Conservation (phyloP, 129 eudicot species). For the Chrysanthemum lavandulifolium region DNA sequence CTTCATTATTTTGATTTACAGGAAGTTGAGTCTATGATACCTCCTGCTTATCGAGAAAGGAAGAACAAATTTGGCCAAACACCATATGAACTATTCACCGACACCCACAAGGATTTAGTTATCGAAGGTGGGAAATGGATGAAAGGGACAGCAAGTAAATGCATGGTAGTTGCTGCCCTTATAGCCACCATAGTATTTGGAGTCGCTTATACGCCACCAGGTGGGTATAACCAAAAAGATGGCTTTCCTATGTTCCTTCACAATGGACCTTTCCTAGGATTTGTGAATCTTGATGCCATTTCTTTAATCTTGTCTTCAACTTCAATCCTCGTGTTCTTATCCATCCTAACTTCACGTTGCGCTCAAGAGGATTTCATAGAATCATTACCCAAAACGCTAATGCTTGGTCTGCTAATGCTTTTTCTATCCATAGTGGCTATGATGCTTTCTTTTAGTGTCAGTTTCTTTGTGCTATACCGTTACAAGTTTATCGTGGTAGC, state of each 20-base stretch:
- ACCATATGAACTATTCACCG: constrained; percentile 9
- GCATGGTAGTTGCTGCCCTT: constrained; percentile 12
- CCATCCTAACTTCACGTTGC: constrained; percentile 16
- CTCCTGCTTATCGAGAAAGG: background rate
- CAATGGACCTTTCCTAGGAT: constrained; percentile 2
- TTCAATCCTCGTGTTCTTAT: constrained; percentile 19
- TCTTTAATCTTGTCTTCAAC: background rate
- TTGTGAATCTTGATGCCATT: constrained; percentile 16
- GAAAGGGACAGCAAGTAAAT: constrained; percentile 18
- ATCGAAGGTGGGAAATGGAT: constrained; percentile 7
- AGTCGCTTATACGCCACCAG: constrained; percentile 11
- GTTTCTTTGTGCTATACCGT: constrained; percentile 18
- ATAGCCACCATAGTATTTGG: constrained; percentile 19
- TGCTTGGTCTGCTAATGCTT: constrained; percentile 7
- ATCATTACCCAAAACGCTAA: constrained; percentile 4
- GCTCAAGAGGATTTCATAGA: constrained; percentile 15
- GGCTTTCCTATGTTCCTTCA: constrained; percentile 14
- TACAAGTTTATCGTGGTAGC: background rate
- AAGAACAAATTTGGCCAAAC: background rate
- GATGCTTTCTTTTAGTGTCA: constrained; percentile 13
- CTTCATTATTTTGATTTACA: background rate
- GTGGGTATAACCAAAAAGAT: background rate
- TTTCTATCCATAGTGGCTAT: constrained; percentile 10
- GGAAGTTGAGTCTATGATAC: constrained; percentile 11
- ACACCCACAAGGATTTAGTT: background rate